Percentiles rank a stretch among this genome's conserved stretches.
Evolutionary conservation across 2,329 filamentous ascomycete species (phyloP).

Genomic region (Paecilomyces fulvus): DNA sequence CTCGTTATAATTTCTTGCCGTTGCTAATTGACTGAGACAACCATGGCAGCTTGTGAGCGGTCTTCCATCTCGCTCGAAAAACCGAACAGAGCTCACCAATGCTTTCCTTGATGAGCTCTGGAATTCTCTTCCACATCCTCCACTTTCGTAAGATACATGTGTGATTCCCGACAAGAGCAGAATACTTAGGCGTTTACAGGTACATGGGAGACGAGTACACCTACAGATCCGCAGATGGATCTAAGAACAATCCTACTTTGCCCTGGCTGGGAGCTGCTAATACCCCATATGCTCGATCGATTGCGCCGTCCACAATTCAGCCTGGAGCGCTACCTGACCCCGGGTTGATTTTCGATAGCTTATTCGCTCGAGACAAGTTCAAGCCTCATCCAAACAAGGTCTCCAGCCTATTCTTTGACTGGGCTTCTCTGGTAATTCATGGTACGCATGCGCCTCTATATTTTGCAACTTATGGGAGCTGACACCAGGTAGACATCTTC

Average conservation of each 20-base stretch:
- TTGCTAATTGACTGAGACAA: not conserved
- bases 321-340: slow-evolving; percentile 62
- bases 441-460: slow-evolving; percentile 33
- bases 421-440: slow-evolving; percentile 65
- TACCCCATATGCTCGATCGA: slow-evolving; percentile 58
- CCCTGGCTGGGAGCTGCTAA: slow-evolving; percentile 60
- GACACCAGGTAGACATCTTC: slow-evolving; percentile 50
- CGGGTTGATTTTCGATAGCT: slow-evolving; percentile 38
- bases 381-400: slow-evolving; percentile 59
- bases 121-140: slow-evolving; percentile 64
- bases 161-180: not conserved
- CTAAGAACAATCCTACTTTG: slow-evolving; percentile 59
- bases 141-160: slow-evolving; percentile 47
- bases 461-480: not conserved
- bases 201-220: slow-evolving; percentile 47
- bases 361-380: slow-evolving; percentile 35
- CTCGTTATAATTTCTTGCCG: not conserved
- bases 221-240: slow-evolving; percentile 63
- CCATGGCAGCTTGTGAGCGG: slow-evolving; percentile 50
- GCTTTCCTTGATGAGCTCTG: slow-evolving; percentile 61
- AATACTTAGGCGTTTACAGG: slow-evolving; percentile 16
- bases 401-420: slow-evolving; percentile 63
- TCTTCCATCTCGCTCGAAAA: slow-evolving; percentile 54
- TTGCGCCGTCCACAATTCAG: slow-evolving; percentile 50
- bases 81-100: slow-evolving; percentile 56